These are phyloP conservation scores for Syzygium malaccense DNA, from an alignment of 441 rosid genomes.

Conservation along the genomic window DNA sequence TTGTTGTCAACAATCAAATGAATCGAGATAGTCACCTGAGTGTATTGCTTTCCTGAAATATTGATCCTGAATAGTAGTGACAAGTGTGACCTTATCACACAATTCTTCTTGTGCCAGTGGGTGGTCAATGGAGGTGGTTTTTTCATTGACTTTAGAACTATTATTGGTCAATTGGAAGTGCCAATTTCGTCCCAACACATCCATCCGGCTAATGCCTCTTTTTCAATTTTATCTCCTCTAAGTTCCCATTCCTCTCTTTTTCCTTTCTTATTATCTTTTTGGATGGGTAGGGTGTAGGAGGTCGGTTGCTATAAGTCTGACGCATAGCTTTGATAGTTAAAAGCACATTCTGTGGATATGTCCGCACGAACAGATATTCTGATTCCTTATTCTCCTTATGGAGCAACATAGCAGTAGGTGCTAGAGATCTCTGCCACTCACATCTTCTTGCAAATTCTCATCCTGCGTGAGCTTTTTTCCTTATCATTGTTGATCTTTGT, in stretches of 20 bases:
- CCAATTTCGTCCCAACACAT: not conserved
- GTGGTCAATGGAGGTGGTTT: not conserved
- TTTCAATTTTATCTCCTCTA: not conserved
- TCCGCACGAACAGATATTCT: not conserved
- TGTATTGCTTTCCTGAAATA: not conserved
- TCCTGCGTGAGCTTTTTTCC: not conserved
- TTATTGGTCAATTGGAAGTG: not conserved
- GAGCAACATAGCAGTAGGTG: not conserved
- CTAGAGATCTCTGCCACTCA: not conserved
- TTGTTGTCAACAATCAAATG: not conserved
- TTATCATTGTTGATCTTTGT: not conserved
- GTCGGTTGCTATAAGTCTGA: not conserved
- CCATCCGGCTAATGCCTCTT: not conserved
- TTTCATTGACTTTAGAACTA: not conserved
- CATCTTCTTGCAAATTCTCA: not conserved
- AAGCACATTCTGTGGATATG: not conserved
- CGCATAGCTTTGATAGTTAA: not conserved
- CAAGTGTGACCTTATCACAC: not conserved
- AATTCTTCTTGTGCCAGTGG: not conserved
- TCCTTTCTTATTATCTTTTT: not conserved
- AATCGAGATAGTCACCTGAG: not conserved
- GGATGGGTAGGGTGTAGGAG: not conserved
- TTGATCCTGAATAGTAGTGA: not conserved
- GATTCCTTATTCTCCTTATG: not conserved
- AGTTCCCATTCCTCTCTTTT: not conserved